phyloP scores from a whole-genome alignment of 164 flowering plant genomes.

The Annona cherimola region DNA sequence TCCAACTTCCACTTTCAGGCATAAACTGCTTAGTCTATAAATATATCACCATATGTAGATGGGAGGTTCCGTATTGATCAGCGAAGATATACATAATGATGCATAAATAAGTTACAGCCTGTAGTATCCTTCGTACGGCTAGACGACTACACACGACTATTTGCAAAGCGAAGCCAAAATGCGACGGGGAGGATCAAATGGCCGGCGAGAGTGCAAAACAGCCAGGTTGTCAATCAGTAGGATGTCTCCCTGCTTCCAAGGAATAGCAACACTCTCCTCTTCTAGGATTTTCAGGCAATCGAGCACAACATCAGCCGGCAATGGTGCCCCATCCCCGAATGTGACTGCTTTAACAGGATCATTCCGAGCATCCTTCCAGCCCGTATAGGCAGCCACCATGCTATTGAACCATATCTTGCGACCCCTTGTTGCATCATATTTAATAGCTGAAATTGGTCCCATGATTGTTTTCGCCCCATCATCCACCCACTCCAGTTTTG shows the following conservation, averaged over 20 bases:
- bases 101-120: too few relatives aligned
- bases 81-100: not conserved
- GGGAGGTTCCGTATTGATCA: not conserved
- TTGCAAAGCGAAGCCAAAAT: conserved; percentile 85
- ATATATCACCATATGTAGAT: not conserved
- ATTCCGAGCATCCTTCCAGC: conserved; percentile 72
- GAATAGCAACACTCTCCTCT: conserved; percentile 74
- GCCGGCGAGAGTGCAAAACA: conserved; percentile 72
- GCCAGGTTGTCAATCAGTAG: conserved; percentile 77
- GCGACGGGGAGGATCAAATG: conserved; percentile 79
- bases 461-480: conserved; percentile 69
- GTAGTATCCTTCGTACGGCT: too few relatives aligned
- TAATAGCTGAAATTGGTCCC: conserved; percentile 92
- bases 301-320: conserved; percentile 60
- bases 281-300: conserved; percentile 69
- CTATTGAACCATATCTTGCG: conserved; percentile 93
- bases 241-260: conserved; percentile 84
- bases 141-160: conserved; percentile 8
- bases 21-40: not conserved
- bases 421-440: conserved; percentile 49
- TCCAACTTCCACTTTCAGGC: too few relatives aligned
- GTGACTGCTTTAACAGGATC: conserved; percentile 77
- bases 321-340: conserved; percentile 71
- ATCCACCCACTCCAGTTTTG: conserved; percentile 79
- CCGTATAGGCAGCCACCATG: conserved; percentile 87